phyloP scores from a whole-genome alignment of 441 rosid species.

The Flueggea neowawraea region DNA sequence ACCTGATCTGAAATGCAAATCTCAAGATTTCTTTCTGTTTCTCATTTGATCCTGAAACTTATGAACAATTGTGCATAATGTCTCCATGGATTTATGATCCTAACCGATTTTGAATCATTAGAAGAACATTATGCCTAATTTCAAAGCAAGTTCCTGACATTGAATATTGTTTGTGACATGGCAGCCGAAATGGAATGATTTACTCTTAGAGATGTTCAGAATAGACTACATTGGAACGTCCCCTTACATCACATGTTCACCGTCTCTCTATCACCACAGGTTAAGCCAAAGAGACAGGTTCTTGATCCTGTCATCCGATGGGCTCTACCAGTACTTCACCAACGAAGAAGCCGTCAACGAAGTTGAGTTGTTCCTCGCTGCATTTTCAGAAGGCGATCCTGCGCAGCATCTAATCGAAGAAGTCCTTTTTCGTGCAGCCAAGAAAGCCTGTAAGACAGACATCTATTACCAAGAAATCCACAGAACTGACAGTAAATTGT shows the following conservation, averaged over 20 bases:
- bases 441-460: conserved; percentile 69
- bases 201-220: conserved; percentile 83
- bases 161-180: background rate
- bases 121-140: background rate
- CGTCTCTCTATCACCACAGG: conserved; percentile 80
- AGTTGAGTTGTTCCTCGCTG: conserved; percentile 62
- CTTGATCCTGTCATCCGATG: conserved; percentile 82
- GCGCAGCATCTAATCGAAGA: conserved; percentile 93
- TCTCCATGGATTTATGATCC: no score
- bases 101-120: background rate
- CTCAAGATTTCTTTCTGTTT: no score
- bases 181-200: conserved; percentile 91
- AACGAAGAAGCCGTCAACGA: conserved; percentile 80
- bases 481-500: background rate
- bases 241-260: conserved; percentile 73
- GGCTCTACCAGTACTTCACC: conserved; percentile 87
- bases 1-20: background rate
- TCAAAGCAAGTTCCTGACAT: background rate
- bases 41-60: no score
- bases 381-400: conserved; percentile 94
- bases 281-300: conserved; percentile 69
- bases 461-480: background rate
- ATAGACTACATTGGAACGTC: conserved; percentile 81
- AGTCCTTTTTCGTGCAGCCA: conserved; percentile 88
- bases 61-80: no score